These are phyloP conservation scores for Monosporozyma aerobia DNA, from an alignment of 805 yeast species.

Conservation along the genomic window DNA sequence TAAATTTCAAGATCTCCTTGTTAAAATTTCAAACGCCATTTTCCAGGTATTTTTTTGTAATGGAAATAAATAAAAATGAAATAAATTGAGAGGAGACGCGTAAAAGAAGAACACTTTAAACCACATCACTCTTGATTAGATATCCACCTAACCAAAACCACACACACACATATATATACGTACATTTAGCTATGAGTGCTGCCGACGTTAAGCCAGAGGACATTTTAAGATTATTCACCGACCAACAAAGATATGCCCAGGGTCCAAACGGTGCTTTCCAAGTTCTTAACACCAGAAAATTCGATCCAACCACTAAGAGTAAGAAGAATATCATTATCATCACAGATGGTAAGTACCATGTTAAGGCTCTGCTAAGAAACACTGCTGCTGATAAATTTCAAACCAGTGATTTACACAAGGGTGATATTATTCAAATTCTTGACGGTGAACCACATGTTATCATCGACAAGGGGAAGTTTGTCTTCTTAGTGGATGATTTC, in stretches of 20 bases:
- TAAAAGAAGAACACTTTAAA: not conserved
- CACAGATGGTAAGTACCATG: conserved; percentile 43
- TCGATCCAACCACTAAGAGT: conserved; percentile 20
- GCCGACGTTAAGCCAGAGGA: conserved; percentile 19
- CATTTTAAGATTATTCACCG: conserved; percentile 23
- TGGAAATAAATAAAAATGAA: not conserved
- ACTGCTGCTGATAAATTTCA: conserved; percentile 38
- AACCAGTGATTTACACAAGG: conserved; percentile 39
- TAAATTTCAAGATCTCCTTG: not conserved
- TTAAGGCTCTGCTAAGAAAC: conserved; percentile 47
- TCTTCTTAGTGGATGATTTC: conserved; percentile 39
- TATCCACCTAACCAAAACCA: not conserved
- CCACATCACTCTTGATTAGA: not conserved
- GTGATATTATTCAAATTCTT: conserved; percentile 26
- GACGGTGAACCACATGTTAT: conserved; percentile 30
- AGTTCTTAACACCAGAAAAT: conserved; percentile 25
- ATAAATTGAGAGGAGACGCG: not conserved
- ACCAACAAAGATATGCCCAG: conserved; percentile 22
- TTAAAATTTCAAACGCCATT: not conserved
- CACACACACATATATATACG: not conserved
- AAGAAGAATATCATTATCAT: conserved; percentile 33
- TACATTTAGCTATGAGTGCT: conserved; percentile 11
- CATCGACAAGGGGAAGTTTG: conserved; percentile 37
- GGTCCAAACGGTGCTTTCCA: conserved; percentile 28
- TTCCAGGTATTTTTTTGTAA: not conserved